Evolutionary conservation across 1,284 basidiomycete genomes (phyloP).

Genomic region (Golubevia sp.): DNA sequence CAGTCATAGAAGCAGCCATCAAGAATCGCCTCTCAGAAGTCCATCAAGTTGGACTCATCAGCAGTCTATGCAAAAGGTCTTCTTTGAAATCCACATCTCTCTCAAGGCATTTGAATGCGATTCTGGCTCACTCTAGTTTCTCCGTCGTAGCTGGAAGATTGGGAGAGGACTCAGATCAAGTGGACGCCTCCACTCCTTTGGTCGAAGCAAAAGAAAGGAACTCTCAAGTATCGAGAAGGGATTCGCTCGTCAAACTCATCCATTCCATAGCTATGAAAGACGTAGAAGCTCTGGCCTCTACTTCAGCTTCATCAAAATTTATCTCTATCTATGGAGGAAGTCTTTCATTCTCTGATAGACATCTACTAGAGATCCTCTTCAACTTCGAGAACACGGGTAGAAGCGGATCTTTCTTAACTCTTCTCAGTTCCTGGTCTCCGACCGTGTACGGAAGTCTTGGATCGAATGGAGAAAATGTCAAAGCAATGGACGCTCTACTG

Average conservation of each 20-base stretch:
- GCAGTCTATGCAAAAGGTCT: constrained; percentile 10
- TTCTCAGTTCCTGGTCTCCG: constrained; percentile 22
- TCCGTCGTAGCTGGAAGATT: constrained; percentile 12
- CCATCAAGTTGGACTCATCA: constrained; percentile 33
- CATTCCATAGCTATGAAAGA: constrained; percentile 16
- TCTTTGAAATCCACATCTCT: constrained; percentile 13
- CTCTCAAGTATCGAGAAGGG: constrained; percentile 5
- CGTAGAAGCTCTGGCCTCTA: constrained; percentile 16
- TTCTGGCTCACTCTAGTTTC: constrained; percentile 32
- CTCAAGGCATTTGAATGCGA: constrained; percentile 25
- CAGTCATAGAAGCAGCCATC: constrained; percentile 44
- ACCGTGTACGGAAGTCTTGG: neutral
- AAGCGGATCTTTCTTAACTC: constrained; percentile 15
- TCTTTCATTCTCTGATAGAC: constrained; percentile 22
- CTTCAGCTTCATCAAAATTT: constrained; percentile 24
- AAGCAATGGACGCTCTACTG: constrained; percentile 30
- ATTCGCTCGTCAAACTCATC: constrained; percentile 15
- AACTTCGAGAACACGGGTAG: constrained; percentile 16
- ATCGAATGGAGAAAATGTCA: neutral
- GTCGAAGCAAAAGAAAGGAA: constrained; percentile 4
- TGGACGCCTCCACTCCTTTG: constrained; percentile 5
- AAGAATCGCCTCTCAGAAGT: constrained; percentile 27
- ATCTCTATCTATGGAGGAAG: constrained; percentile 42
- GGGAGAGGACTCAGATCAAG: constrained; percentile 7
- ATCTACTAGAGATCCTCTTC: constrained; percentile 23